phyloP scores from a whole-genome alignment of 768 basidiomycete species.

The Boletales sp. region DNA sequence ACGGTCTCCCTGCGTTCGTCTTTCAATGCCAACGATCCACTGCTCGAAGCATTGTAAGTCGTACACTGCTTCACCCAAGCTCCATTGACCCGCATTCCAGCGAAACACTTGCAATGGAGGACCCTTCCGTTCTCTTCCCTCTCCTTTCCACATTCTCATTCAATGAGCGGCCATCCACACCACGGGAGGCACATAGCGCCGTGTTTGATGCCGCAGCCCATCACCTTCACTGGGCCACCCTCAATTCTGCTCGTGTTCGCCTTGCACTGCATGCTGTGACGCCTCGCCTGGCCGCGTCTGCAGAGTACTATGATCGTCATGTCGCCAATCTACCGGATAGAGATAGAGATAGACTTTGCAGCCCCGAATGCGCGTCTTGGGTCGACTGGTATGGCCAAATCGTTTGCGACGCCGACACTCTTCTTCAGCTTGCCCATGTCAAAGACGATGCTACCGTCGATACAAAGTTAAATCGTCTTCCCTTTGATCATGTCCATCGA shows the following conservation, averaged over 20 bases:
- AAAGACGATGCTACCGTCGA: conserved; percentile 37
- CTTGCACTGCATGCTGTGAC: conserved; percentile 75
- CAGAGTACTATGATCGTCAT: conserved; percentile 58
- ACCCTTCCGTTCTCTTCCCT: conserved; percentile 71
- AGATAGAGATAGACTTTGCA: conserved; percentile 26
- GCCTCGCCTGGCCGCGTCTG: conserved; percentile 83
- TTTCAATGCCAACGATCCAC: conserved; percentile 23
- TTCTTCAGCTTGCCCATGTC: conserved; percentile 49
- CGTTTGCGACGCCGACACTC: conserved; percentile 62
- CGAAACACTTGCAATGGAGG: conserved; percentile 76
- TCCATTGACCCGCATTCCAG: conserved; percentile 38
- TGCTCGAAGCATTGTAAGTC: conserved; percentile 31
- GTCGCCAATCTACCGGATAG: conserved; percentile 22
- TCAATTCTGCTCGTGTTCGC: conserved; percentile 62
- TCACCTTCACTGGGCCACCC: conserved; percentile 45
- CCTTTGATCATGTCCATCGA: conserved; percentile 78
- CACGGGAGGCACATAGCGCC: conserved; percentile 46
- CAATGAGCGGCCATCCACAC: conserved; percentile 34
- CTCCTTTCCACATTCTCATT: conserved; percentile 61
- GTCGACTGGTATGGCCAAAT: conserved; percentile 80
- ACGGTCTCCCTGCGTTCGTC: conserved; percentile 28
- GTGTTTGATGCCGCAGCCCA: conserved; percentile 36
- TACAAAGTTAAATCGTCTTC: conserved; percentile 40
- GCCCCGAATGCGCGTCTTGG: conserved; percentile 59
- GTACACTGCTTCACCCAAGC: too few species aligned